These are phyloP conservation scores for Aspergillus panamensis DNA, from an alignment of 495 filamentous ascomycete species.

Conservation along the genomic window DNA sequence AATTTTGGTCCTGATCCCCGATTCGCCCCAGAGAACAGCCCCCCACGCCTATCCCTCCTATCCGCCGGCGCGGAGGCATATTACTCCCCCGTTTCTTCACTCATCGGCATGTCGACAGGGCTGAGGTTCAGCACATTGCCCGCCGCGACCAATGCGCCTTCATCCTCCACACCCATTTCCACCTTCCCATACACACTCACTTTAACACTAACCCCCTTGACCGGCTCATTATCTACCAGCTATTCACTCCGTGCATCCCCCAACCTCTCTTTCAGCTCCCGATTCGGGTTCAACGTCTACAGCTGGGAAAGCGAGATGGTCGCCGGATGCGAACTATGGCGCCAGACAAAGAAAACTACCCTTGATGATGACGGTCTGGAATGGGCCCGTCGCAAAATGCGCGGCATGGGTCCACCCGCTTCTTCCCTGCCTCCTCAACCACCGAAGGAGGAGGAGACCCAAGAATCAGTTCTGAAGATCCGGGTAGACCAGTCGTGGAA, in stretches of 20 bases:
- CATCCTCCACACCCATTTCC: slow-evolving; percentile 36
- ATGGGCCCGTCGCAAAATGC: slow-evolving; percentile 45
- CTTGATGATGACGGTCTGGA: slow-evolving; percentile 37
- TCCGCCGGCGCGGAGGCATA: slow-evolving; percentile 90
- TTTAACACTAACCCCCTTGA: slow-evolving; percentile 83
- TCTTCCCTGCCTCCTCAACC: slow-evolving; percentile 22
- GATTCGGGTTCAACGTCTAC: slow-evolving; percentile 96
- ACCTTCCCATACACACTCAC: slow-evolving; percentile 88
- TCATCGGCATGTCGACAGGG: slow-evolving; percentile 77
- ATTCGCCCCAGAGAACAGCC: slow-evolving; percentile 19
- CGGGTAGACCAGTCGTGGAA: slow-evolving; percentile 80
- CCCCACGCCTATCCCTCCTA: slow-evolving; percentile 46
- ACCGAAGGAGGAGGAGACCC: slow-evolving; percentile 54
- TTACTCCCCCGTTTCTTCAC: slow-evolving; percentile 88
- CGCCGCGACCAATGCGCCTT: slow-evolving; percentile 61
- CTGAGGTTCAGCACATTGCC: slow-evolving; percentile 88
- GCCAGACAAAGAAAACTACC: slow-evolving; percentile 42
- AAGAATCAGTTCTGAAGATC: slow-evolving; percentile 85
- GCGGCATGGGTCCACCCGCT: slow-evolving; percentile 25
- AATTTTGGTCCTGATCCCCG: slow-evolving; percentile 87
- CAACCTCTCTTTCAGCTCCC: slow-evolving; percentile 77
- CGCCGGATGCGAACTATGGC: slow-evolving; percentile 88
- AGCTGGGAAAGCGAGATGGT: slow-evolving; percentile 94
- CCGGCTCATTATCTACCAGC: slow-evolving; percentile 83
- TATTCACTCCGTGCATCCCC: slow-evolving; percentile 84